phyloP scores from a whole-genome alignment of 2,329 filamentous ascomycete genomes.

The Shiraia sp. region DNA sequence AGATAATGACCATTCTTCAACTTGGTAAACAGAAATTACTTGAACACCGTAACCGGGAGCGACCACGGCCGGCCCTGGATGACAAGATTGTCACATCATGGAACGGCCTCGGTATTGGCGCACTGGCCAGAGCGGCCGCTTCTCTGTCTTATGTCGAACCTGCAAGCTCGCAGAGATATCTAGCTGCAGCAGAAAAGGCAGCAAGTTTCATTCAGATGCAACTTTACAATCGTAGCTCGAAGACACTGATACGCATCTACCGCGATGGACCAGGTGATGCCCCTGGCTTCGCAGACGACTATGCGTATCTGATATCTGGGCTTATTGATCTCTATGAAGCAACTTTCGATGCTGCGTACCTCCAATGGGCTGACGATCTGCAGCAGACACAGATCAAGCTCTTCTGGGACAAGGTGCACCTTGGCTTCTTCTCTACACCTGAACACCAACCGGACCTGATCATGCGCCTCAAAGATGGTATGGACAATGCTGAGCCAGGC shows the following conservation, averaged over 20 bases:
- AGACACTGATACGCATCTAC: conserved; percentile 74
- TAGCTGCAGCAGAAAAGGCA: conserved; percentile 67
- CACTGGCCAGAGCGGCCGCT: conserved; percentile 74
- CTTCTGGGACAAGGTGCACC: conserved; percentile 70
- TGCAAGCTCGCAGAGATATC: conserved; percentile 63
- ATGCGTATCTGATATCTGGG: conserved; percentile 84
- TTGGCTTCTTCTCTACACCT: conserved; percentile 74
- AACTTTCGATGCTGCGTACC: conserved; percentile 74
- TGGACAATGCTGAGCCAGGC: conserved; percentile 89
- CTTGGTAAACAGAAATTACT: conserved; percentile 70
- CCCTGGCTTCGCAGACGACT: conserved; percentile 87
- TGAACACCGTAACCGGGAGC: conserved; percentile 71
- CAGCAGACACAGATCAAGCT: conserved; percentile 76
- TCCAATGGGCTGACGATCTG: conserved; percentile 79
- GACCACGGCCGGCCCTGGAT: conserved; percentile 77
- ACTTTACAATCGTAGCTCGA: conserved; percentile 68
- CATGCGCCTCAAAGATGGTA: conserved; percentile 89
- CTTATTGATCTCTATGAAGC: conserved; percentile 83
- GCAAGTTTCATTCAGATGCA: conserved; percentile 72
- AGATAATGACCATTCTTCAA: conserved; percentile 69
- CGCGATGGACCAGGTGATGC: conserved; percentile 67
- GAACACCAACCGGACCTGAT: conserved; percentile 69
- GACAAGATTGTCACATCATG: conserved; percentile 86
- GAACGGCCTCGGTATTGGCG: conserved; percentile 86
- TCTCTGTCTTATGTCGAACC: conserved; percentile 66